These are phyloP conservation scores for Graphiopsis chlorocephala DNA, from an alignment of 2,329 filamentous ascomycete species.

Conservation along the genomic window DNA sequence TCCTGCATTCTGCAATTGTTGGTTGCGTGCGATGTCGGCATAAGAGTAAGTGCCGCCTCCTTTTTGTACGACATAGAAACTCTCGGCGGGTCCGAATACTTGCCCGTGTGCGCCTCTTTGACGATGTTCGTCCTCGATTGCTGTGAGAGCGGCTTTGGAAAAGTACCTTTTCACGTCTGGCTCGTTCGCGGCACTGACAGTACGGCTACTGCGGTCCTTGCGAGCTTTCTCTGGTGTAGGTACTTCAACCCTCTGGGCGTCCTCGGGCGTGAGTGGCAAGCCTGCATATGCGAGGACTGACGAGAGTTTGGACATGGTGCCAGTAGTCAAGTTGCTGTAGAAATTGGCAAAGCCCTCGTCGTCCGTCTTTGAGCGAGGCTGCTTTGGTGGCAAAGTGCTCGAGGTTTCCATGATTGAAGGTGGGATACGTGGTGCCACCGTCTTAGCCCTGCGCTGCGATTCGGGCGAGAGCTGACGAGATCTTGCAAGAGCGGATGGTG, in stretches of 20 bases:
- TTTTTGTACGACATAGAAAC: conserved; percentile 92
- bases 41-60: conserved; percentile 91
- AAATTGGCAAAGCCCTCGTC: conserved; percentile 80
- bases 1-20: conserved; percentile 34
- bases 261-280: conserved; percentile 61
- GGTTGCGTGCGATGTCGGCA: conserved; percentile 66
- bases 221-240: conserved; percentile 31
- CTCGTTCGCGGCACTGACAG: conserved; percentile 32
- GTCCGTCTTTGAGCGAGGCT: conserved; percentile 23
- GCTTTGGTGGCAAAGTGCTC: conserved; percentile 12
- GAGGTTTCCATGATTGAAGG: conserved; percentile 31
- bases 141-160: conserved; percentile 78
- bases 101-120: conserved; percentile 51
- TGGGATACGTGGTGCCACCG: conserved; percentile 26
- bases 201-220: conserved; percentile 21
- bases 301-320: conserved; percentile 81
- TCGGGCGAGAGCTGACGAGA: conserved; percentile 32
- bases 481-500: conserved; percentile 30
- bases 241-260: conserved; percentile 23
- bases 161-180: conserved; percentile 82
- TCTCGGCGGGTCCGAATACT: conserved; percentile 55
- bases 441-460: conserved; percentile 23
- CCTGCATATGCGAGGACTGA: conserved; percentile 91
- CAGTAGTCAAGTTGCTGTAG: conserved; percentile 81
- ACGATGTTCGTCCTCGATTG: conserved; percentile 63